Evolutionary conservation across 2,329 filamentous ascomycete genomes (phyloP).

Genomic region (Neophaeococcomyces aloes): DNA sequence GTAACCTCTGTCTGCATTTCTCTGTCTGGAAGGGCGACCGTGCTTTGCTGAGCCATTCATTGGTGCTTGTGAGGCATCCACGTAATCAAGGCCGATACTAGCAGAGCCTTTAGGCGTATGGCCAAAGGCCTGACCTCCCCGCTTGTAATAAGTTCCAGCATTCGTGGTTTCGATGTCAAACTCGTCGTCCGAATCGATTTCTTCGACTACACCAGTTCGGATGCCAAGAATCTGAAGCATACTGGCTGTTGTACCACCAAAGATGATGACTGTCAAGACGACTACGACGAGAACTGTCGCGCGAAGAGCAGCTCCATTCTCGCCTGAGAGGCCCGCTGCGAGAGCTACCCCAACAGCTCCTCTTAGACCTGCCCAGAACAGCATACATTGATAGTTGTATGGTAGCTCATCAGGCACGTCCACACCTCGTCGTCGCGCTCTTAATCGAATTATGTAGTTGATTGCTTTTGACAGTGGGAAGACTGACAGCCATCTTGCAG

Average conservation of each 20-base stretch:
- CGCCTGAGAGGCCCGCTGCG: conserved; percentile 74
- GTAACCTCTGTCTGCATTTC: conserved; percentile 34
- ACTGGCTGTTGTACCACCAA: conserved; percentile 89
- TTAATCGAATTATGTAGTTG: conserved; percentile 85
- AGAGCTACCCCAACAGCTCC: conserved; percentile 93
- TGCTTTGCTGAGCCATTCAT: conserved; percentile 20
- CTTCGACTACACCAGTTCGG: conserved; percentile 87
- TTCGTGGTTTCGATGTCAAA: conserved; percentile 84
- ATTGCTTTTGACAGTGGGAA: conserved; percentile 84
- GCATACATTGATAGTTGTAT: conserved; percentile 95
- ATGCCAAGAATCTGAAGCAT: conserved; percentile 99
- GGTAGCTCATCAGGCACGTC: conserved; percentile 81
- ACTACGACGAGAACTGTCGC: conserved; percentile 97
- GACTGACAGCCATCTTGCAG: conserved; percentile 84
- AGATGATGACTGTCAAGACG: conserved; percentile 95
- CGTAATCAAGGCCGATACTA: conserved; percentile 44
- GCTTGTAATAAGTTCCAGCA: conserved; percentile 67
- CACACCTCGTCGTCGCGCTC: conserved; percentile 55
- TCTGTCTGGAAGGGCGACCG: conserved; percentile 6
- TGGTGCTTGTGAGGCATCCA: conserved; percentile 29
- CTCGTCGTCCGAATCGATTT: conserved; percentile 94
- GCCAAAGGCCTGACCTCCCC: conserved; percentile 61
- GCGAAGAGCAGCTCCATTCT: conserved; percentile 70
- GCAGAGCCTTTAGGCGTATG: conserved; percentile 60
- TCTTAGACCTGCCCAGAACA: conserved; percentile 96